phyloP scores from a whole-genome alignment of 495 filamentous ascomycete species.

The Penicillium psychrofluorescens region DNA sequence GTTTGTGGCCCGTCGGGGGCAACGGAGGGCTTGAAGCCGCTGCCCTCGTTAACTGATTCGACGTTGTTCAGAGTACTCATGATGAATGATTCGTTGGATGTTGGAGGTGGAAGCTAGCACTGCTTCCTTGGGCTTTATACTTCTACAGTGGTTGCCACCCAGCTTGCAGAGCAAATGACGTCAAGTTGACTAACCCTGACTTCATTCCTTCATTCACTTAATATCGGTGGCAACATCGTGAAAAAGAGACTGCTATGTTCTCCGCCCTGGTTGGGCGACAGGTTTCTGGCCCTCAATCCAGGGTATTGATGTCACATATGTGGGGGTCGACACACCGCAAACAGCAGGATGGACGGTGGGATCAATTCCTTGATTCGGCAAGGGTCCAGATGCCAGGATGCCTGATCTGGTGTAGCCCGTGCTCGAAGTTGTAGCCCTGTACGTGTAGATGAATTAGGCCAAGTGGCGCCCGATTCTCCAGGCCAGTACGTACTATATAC shows the following conservation, averaged over 20 bases:
- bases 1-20: conserved; percentile 44
- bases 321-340: no score
- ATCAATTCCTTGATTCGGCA: no score
- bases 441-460: no score
- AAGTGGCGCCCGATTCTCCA: no score
- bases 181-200: conserved; percentile 15
- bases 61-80: conserved; percentile 50
- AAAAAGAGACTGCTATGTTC: background rate
- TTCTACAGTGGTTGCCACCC: background rate
- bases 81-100: conserved; percentile 9
- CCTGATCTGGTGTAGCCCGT: no score
- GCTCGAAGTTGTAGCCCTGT: no score
- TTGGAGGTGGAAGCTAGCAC: background rate
- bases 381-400: no score
- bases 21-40: conserved; percentile 24
- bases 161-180: conserved; percentile 4
- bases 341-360: no score
- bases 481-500: no score
- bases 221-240: background rate
- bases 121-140: background rate
- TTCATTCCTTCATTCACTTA: conserved; percentile 5
- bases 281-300: no score
- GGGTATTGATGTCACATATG: no score
- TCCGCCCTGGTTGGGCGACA: no score
- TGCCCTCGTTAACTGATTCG: conserved; percentile 38